A percentile compares a stretch with the other conserved stretches of the same genome.
Conservation (phyloP, 1,284 basidiomycete genomes). For the Rhodotorula glutinis region DNA sequence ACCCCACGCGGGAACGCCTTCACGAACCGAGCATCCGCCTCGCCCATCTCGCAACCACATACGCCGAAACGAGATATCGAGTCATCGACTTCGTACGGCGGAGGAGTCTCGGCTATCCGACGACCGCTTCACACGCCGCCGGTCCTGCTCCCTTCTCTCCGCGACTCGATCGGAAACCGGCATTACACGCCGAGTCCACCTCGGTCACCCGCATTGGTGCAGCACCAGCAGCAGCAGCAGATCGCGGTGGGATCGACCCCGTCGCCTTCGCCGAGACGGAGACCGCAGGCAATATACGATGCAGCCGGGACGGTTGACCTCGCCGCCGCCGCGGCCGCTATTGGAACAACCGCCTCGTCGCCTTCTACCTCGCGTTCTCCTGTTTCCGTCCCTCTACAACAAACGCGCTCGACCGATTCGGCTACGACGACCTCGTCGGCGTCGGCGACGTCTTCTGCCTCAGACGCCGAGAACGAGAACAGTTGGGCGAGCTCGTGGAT, state of each 20-base stretch:
- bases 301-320: too few species aligned
- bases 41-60: too few species aligned
- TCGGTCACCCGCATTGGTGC: too few species aligned
- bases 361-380: background rate
- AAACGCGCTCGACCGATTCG: background rate
- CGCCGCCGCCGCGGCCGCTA: background rate
- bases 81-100: too few species aligned
- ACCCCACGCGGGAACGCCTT: too few species aligned
- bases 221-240: too few species aligned
- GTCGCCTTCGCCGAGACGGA: background rate
- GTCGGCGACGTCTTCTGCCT: background rate
- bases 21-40: too few species aligned
- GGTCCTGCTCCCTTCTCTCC: background rate
- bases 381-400: background rate
- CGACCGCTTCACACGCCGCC: slow-evolving; percentile 4
- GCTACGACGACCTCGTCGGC: background rate
- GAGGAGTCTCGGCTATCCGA: background rate
- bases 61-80: too few species aligned
- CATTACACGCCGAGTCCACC: too few species aligned
- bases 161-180: background rate
- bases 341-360: background rate
- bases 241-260: background rate
- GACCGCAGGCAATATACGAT: too few species aligned
- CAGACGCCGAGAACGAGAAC: slow-evolving; percentile 8
- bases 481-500: slow-evolving; percentile 10